Evolutionary conservation across 2,329 filamentous ascomycete species (phyloP).

Genomic region (Cryphonectria japonica): DNA sequence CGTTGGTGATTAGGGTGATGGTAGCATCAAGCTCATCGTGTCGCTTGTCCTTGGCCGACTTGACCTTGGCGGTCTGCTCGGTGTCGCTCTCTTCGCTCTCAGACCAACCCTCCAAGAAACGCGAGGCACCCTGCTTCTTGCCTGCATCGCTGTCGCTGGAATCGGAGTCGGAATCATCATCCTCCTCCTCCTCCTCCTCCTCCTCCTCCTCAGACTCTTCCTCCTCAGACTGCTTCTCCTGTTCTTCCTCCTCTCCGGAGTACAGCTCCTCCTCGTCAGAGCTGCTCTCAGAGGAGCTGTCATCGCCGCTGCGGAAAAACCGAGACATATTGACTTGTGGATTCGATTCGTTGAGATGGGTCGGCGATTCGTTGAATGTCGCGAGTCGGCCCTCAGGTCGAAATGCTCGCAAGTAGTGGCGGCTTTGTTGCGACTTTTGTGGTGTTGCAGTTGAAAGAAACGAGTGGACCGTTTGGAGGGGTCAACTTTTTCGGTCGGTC

Average conservation of each 20-base stretch:
- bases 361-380: conserved; percentile 16
- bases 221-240: conserved; percentile 56
- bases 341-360: conserved; percentile 13
- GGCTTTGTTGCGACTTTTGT: conserved; percentile 25
- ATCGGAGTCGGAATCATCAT: conserved; percentile 52
- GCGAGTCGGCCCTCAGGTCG: conserved; percentile 11
- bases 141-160: conserved; percentile 65
- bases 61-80: conserved; percentile 83
- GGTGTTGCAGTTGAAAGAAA: conserved; percentile 24
- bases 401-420: conserved; percentile 15
- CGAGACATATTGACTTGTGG: conserved; percentile 73
- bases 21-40: conserved; percentile 90
- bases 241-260: conserved; percentile 69
- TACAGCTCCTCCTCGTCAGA: conserved; percentile 97
- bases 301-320: conserved; percentile 91
- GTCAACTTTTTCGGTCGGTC: conserved; percentile 19
- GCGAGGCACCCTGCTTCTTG: conserved; percentile 71
- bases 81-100: conserved; percentile 88
- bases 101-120: conserved; percentile 75
- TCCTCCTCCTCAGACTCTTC: conserved; percentile 57
- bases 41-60: conserved; percentile 98
- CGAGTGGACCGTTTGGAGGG: conserved; percentile 21
- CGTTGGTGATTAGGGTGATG: conserved; percentile 92
- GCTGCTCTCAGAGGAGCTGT: conserved; percentile 94
- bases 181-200: conserved; percentile 56